Conservation (phyloP, 75 land plant genomes). For the Cunninghamia lanceolata region DNA sequence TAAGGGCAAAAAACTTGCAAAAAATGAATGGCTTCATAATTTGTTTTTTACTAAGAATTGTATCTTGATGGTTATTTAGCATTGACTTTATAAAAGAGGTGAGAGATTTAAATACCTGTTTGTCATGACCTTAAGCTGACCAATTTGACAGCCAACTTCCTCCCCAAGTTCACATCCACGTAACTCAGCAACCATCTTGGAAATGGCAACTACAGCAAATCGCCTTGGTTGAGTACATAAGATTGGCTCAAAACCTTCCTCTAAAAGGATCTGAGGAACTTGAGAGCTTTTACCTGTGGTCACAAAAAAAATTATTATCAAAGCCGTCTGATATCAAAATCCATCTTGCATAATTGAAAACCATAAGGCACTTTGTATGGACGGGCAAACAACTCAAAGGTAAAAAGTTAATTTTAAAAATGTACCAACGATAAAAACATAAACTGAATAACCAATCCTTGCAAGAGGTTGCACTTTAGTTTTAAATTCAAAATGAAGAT, state of each 20-base stretch:
- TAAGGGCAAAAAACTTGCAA: not conserved
- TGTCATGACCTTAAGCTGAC: slow-evolving; percentile 62
- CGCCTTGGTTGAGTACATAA: slow-evolving; percentile 90
- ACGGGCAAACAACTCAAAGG: not conserved
- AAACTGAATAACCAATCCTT: not conserved
- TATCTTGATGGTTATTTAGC: not conserved
- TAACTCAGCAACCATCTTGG: slow-evolving; percentile 71
- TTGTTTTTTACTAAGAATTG: slow-evolving; percentile 4
- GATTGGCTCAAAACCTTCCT: slow-evolving; percentile 63
- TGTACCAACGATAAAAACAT: not conserved
- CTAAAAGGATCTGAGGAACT: slow-evolving; percentile 85
- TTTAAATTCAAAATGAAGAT: not conserved
- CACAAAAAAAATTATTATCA: not conserved
- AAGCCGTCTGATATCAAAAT: not conserved
- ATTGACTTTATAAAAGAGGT: not conserved
- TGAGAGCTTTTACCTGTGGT: slow-evolving; percentile 88
- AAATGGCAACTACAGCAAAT: slow-evolving; percentile 90
- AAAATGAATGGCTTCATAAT: not conserved
- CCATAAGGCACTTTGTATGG: not conserved
- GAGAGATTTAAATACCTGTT: slow-evolving; percentile 25
- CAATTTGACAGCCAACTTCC: slow-evolving; percentile 91
- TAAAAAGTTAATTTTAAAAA: not conserved
- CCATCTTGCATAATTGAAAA: not conserved
- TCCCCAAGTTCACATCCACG: slow-evolving; percentile 60
- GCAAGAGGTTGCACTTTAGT: not conserved